Base-by-base conservation (phyloP, 371 early-diverging fungal genomes). In the Sporodiniella umbellata region DNA sequence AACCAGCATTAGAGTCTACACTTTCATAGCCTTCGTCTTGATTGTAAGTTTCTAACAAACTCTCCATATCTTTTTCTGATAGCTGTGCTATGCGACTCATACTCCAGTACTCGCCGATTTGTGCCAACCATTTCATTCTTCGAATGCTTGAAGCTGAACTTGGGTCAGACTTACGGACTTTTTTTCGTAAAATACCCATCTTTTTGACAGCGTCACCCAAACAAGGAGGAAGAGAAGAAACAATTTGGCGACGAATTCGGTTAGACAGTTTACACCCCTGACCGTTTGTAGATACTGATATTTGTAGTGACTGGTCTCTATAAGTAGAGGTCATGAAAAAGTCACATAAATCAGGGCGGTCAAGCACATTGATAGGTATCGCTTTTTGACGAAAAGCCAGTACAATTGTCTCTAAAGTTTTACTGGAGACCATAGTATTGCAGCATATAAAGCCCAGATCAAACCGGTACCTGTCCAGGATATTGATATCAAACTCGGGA, bases 311-410 rank as follows among this genome's bases (percentile, higher is more conserved):
- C 30, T 84, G 84, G 50, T 87, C 87, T 11, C 87, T 70, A 53
- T 84, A 79, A 18, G 78, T 85, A 10, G 89, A 85, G 51, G 88
- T 88, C 79, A 90, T 89, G 70, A 81, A 89, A 54, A 92, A 90
- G 48, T 92, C 89, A 53, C 87, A 90, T 11, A 86, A 63, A 8
- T 88, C 85, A 23, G 81, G 83, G 46, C 75, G 78, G 54, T 92
- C 92, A 0, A 89, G 81, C n/a, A 86, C 88, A 48, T 92, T 92
- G 49, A 90, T 83, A 12, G 88, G 87, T 15, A 89, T 80, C 19
- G 79, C 67, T 5, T 53, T 63, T 14, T 45, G 42, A 42, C 79
- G 67, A 45, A 85, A 81, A 8, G 67, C 49, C 4, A 47, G 42
- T 11, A 79, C 86, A 22, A 88, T 78, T n/a, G 30, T 19, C 42